A percentile compares a stretch with the other conserved stretches of the same genome.
Evolutionary conservation across 495 filamentous ascomycete genomes (phyloP).

Genomic region (Neurospora cerealis): DNA sequence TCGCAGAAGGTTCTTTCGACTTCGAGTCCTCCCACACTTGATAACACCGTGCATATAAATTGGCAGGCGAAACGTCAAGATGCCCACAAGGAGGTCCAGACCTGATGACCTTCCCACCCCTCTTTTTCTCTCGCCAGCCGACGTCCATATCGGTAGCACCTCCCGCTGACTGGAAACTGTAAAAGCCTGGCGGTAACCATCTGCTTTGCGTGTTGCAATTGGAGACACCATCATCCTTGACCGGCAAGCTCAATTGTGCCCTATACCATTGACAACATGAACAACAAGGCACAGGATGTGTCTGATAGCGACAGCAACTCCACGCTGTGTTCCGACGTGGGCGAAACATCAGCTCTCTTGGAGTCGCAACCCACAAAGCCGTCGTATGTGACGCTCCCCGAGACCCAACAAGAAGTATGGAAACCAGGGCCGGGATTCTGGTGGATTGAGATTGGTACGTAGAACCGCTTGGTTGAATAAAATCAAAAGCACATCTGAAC

Average conservation of each 20-base stretch:
- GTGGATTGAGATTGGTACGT: constrained; percentile 30
- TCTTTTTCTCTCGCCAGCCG: background rate
- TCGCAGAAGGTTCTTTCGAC: background rate
- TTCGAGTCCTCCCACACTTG: background rate
- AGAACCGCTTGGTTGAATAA: background rate
- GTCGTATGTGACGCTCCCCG: constrained; percentile 14
- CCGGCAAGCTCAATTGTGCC: background rate
- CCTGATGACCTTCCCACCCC: background rate
- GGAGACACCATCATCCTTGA: background rate
- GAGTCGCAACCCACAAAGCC: constrained; percentile 8
- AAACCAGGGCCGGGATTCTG: constrained; percentile 23
- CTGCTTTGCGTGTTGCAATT: background rate
- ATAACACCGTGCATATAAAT: background rate
- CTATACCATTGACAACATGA: background rate
- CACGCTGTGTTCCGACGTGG: background rate
- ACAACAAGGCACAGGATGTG: background rate
- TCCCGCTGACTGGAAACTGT: background rate
- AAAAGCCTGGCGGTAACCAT: background rate
- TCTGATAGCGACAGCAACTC: background rate
- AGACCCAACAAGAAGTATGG: constrained; percentile 11
- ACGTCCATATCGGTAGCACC: background rate
- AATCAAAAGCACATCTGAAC: background rate
- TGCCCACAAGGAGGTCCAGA: background rate
- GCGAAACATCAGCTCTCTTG: constrained; percentile 16
- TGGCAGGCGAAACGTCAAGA: too few relatives aligned